Evolutionary conservation across 2,329 filamentous ascomycete genomes (phyloP).

Genomic region (Cladosporium velox): DNA sequence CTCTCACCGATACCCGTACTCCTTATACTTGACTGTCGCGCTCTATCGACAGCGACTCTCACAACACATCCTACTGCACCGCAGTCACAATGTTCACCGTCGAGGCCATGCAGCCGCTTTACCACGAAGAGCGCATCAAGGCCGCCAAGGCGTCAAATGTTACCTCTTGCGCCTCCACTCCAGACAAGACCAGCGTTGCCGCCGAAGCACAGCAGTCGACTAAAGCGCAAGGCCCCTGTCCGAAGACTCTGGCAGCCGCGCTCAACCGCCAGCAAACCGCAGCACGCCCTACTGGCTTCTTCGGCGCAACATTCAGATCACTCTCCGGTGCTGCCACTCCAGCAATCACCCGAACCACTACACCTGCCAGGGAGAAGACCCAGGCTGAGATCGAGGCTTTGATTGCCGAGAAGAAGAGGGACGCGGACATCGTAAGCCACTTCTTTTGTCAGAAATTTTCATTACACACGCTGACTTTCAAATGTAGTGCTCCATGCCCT

Average conservation of each 20-base stretch:
- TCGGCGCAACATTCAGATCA: conserved; percentile 31
- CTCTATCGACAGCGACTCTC: background rate
- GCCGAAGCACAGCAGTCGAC: conserved; percentile 1
- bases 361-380: conserved; percentile 27
- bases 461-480: conserved; percentile 15
- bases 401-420: conserved; percentile 34
- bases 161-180: conserved; percentile 55
- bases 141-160: conserved; percentile 25
- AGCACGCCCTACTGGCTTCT: conserved; percentile 22
- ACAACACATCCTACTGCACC: background rate
- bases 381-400: conserved; percentile 32
- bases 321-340: conserved; percentile 25
- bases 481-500: conserved; percentile 25
- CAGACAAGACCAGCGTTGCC: conserved; percentile 24
- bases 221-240: conserved; percentile 15
- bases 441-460: background rate
- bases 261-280: conserved; percentile 18
- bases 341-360: conserved; percentile 21
- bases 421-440: conserved; percentile 33
- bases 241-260: conserved; percentile 13
- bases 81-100: conserved; percentile 18
- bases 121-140: conserved; percentile 20
- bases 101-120: conserved; percentile 16
- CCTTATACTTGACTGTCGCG: background rate
- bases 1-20: background rate